phyloP scores from a whole-genome alignment of 1,139 yeast species.

The Candida frijolesensis region DNA sequence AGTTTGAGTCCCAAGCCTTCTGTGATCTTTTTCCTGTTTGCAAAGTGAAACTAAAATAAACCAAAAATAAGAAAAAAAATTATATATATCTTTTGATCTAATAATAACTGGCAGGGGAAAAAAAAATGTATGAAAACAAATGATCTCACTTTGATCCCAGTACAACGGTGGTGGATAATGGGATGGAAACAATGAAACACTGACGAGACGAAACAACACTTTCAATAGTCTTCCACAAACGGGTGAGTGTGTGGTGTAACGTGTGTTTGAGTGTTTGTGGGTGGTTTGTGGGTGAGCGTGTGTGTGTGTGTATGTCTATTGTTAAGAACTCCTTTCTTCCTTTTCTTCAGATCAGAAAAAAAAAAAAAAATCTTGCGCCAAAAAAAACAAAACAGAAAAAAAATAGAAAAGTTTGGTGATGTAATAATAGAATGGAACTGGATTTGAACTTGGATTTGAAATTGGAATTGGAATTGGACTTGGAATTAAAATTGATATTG shows the following conservation, averaged over 20 bases:
- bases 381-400: neutral
- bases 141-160: neutral
- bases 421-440: neutral
- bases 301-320: neutral
- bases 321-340: neutral
- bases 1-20: neutral
- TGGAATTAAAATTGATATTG: neutral
- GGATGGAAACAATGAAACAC: too few relatives aligned
- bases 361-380: constrained; percentile 1
- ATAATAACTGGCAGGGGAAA: neutral
- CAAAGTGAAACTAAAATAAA: neutral
- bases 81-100: neutral
- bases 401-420: too few relatives aligned
- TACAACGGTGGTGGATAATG: too few relatives aligned
- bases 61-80: neutral
- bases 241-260: neutral
- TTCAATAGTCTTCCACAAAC: neutral
- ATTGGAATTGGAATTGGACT: neutral
- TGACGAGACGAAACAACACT: too few relatives aligned
- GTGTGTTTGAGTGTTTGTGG: neutral
- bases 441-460: neutral
- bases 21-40: neutral
- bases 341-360: neutral
- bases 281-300: neutral
- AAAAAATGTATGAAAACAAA: neutral